A percentile compares a stretch with the other conserved stretches of the same genome.
These are phyloP conservation scores for Anthracocystis walkeri DNA, from an alignment of 1,284 basidiomycete genomes.

Conservation along the genomic window DNA sequence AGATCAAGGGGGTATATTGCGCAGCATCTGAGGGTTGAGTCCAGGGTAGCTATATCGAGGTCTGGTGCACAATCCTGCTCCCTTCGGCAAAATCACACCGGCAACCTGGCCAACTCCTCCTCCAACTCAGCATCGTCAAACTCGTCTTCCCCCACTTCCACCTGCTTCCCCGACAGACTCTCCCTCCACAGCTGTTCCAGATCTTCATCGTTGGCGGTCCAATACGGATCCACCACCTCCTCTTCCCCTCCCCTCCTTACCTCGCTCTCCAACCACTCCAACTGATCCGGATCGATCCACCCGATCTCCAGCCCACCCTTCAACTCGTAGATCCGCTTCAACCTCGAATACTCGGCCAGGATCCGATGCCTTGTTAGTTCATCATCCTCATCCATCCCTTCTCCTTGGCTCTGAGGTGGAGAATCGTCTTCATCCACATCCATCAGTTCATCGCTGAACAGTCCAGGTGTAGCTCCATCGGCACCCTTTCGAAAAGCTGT, in stretches of 20 bases:
- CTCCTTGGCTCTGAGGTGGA: neutral
- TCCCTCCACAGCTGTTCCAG: slow-evolving; percentile 38
- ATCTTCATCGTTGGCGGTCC: slow-evolving; percentile 25
- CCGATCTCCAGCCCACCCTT: slow-evolving; percentile 48
- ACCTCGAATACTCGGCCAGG: slow-evolving; percentile 41
- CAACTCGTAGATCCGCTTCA: slow-evolving; percentile 46
- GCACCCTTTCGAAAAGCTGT: slow-evolving; percentile 23
- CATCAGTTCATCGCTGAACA: slow-evolving; percentile 32
- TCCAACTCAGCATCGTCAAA: slow-evolving; percentile 24
- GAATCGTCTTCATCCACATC: slow-evolving; percentile 17
- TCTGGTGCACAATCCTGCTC: neutral
- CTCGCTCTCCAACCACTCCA: slow-evolving; percentile 39
- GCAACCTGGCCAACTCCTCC: slow-evolving; percentile 21
- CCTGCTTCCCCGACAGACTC: neutral
- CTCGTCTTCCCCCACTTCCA: slow-evolving; percentile 1
- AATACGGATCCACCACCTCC: slow-evolving; percentile 22
- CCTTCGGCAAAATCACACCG: neutral
- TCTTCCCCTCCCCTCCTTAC: slow-evolving; percentile 1
- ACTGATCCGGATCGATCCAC: slow-evolving; percentile 51
- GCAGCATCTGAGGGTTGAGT: too few species aligned
- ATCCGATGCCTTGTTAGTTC: slow-evolving; percentile 41
- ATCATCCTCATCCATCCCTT: slow-evolving; percentile 40
- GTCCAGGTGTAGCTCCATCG: slow-evolving; percentile 16
- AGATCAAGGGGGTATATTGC: slow-evolving; percentile 2
- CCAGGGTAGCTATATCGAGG: neutral